Base-by-base conservation (phyloP, 2,329 filamentous ascomycete genomes). In the Aurifilum marmelostoma region DNA sequence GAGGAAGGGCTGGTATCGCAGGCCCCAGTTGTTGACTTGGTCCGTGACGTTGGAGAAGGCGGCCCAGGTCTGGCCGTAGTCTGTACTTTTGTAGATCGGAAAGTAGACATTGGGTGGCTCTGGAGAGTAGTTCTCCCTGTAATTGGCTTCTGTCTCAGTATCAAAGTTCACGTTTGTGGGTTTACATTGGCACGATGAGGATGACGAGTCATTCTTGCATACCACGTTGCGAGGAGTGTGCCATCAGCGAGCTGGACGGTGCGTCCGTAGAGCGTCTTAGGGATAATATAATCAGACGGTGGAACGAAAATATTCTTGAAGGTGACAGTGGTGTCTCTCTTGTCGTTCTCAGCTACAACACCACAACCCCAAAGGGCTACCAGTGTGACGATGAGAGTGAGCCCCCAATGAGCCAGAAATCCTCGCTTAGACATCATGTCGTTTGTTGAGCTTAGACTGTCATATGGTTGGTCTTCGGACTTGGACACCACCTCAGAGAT, bases 1-100 rank as follows among this genome's bases (percentile, higher is more conserved):
- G 7, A 93, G 80, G 75, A 87, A 86, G 0, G 91, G 91, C 74
- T 93, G 91, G 73, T 91, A 92, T 39, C 89, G 84, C 66, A 92
- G 76, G 27, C 91, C 91, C 80, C 86, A 89, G 60, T 85, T 84
- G 73, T 91, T 89, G 39, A 85, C 87, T 63, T 85, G 82, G 74
- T 92, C 91, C 21, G 86, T 80, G 14, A 92, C 86, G 24, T 83
- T 82, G 7, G 88, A 87, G 47, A 91, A 80, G 74, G 90, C 85
- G 24, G 81, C 80, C 89, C 90, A 93, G 1, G 84, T 88, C 56
- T 81, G 75, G 12, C 87, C 87, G 32, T 81, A 79, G 73, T 89
- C 85, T 27, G 75, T 78, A 60, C 83, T 87, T 68, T 81, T 78
- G 73, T 81, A 85, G 66, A 87, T 82, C 52, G 84, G 87, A 74